Base-by-base conservation (phyloP, 768 basidiomycete genomes). In the Trametes gibbosa region DNA sequence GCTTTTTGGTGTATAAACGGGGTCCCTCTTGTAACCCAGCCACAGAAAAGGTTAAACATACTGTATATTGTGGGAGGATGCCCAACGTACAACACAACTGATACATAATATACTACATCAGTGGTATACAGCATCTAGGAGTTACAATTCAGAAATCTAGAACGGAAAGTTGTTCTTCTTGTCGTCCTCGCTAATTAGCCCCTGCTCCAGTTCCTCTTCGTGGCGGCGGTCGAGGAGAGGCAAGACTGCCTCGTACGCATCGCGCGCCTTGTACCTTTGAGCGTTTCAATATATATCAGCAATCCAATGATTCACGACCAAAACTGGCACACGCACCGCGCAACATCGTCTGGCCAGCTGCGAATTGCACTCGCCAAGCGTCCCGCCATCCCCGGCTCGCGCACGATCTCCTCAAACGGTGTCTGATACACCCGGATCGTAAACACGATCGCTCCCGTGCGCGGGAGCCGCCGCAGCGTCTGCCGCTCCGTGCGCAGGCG, bases 391-490 rank as follows among this genome's bases (percentile, higher is more conserved):
- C 83, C 86, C 8, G 73, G 73, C 68, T 89, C 89, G 52, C 72
- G 66, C 14, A 67, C 76, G 1, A 90, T 70, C 39, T 80, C 78
- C 23, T 75, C 77, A 35, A 88, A 69, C 21, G 81, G 81, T 41
- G 79, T 79, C 54, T 85, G 51, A 72, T 89, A 88, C 48, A 84
- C 85, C 39, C 87, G 77, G 65, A 89, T 85, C 52, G 84, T 86
- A 69, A 91, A 90, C 40, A 85, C 71, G 37, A 89, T 77, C 1
- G 81, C 86, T 12, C 88, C 87, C 41, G 81, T 83, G 3, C 76
- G 73, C 12, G 84, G 84, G 52, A 90, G 77, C 27, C 88, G 75
- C 40, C 87, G 76, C 58, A 90, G 72, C 32, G 83, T 85, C 73
- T 89, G 87, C 23, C 88, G 75, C 67, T 89, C 88, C 24, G 78